Base-by-base conservation (phyloP, 495 filamentous ascomycete species). In the Tuber aestivum region DNA sequence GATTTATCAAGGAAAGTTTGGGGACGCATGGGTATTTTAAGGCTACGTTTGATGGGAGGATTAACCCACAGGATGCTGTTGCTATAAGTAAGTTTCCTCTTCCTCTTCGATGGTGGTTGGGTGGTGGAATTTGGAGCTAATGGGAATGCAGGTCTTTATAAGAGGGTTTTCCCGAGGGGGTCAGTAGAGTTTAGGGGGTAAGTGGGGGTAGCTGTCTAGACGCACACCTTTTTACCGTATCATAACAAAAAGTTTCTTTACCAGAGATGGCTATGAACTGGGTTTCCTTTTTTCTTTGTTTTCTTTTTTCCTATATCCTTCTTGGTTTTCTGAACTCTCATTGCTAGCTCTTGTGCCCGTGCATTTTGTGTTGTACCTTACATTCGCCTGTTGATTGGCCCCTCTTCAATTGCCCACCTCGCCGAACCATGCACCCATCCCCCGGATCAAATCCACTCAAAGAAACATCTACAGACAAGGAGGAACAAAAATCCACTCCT, bases 1-100 rank as follows among this genome's bases (percentile, higher is more conserved):
- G 95, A 20, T 96, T 89, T 80, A 90, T 98, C 85, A 97, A 97
- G 86, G 95, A 99, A 86, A 88, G 90, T 79, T 85, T 99, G 77
- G 95, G 95, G 81, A 99, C 95, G 41, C 95, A 99, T 85, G 95
- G 95, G 70, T 99, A 98, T 86, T 98, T 98, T 87, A 99, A 99
- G 89, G 95, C 94, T 9, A 97, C 92, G 35, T 99, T 99, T 86
- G 96, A 99, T 84, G 93, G 91, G 38, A 92, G 90, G 83, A 93
- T 98, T 83, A 97, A 97, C 85, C 94, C 95, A 8, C 92, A 96
- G 84, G 95, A 99, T 84, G 89, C 93, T 8, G 89, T 99, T 56
- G 96, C 93, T 48, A 92, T 98, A 77, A 80, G 77, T 80, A 70
- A 72, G 48, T 42, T 69, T 23, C 27, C n/a, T 35, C 32, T 37